Conservation (phyloP, 2,329 filamentous ascomycete species). For the Tolypocladium pustulatum region DNA sequence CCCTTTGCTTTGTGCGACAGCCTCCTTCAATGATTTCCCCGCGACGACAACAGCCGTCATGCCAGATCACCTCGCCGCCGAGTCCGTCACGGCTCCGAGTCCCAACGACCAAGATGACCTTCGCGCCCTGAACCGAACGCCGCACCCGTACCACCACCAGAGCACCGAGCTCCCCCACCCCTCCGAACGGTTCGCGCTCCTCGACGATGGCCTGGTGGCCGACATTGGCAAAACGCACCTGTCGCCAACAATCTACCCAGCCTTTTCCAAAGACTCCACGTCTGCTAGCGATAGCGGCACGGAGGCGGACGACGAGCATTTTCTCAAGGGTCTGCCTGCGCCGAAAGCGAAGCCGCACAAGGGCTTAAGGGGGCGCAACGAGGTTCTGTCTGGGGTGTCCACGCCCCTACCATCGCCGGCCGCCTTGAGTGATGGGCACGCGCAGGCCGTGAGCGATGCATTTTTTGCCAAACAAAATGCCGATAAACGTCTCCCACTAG, state of each 20-base stretch:
- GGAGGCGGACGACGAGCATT: conserved; percentile 89
- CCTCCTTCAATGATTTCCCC: conserved; percentile 2
- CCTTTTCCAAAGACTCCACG: conserved; percentile 39
- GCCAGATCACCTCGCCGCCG: conserved; percentile 32
- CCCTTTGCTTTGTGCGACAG: background rate
- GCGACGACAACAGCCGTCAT: conserved; percentile 24
- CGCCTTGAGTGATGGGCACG: conserved; percentile 29
- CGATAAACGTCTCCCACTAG: conserved; percentile 11
- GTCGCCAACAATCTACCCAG: conserved; percentile 14
- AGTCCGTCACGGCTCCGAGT: conserved; percentile 20
- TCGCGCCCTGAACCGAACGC: conserved; percentile 47
- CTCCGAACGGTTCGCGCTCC: conserved; percentile 26
- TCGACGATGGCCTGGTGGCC: conserved; percentile 6
- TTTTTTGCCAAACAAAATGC: conserved; percentile 5
- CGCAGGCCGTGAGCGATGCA: conserved; percentile 11
- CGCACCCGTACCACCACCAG: conserved; percentile 57
- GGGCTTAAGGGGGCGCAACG: conserved; percentile 57
- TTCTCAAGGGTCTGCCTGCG: conserved; percentile 75
- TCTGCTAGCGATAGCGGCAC: conserved; percentile 81
- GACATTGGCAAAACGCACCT: conserved; percentile 9
- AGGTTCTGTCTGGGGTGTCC: conserved; percentile 40
- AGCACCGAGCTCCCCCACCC: conserved; percentile 44
- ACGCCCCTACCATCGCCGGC: conserved; percentile 44
- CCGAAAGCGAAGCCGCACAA: conserved; percentile 65
- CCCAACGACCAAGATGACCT: conserved; percentile 27